phyloP scores from a whole-genome alignment of 2,329 filamentous ascomycete genomes.

The Trichoderma polysporum region DNA sequence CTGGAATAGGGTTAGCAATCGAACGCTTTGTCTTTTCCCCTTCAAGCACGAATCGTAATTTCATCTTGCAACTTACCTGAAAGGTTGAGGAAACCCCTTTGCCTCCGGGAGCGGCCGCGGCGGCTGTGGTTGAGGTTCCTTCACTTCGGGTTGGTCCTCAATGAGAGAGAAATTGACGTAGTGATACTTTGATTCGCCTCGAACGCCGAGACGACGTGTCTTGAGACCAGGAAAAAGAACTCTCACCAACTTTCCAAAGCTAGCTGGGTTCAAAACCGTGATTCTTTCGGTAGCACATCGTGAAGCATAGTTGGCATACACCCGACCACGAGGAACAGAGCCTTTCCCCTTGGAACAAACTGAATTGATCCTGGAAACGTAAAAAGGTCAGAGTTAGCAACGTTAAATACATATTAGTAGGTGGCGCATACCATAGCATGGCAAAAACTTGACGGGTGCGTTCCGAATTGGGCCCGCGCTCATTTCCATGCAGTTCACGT shows the following conservation, averaged over 20 bases:
- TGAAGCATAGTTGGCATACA: slow-evolving; percentile 94
- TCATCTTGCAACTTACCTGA: slow-evolving; percentile 43
- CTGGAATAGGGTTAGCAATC: slow-evolving; percentile 24
- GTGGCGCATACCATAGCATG: slow-evolving; percentile 73
- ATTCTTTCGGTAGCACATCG: slow-evolving; percentile 91
- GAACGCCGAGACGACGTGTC: slow-evolving; percentile 85
- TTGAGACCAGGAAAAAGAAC: slow-evolving; percentile 95
- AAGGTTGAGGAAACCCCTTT: slow-evolving; percentile 47
- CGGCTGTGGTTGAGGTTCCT: slow-evolving; percentile 47
- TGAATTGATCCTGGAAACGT: slow-evolving; percentile 65
- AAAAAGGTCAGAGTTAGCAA: neutral
- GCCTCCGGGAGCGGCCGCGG: slow-evolving; percentile 51
- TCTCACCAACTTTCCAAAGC: slow-evolving; percentile 94
- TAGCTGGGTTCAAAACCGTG: slow-evolving; percentile 92
- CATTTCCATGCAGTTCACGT: slow-evolving; percentile 72
- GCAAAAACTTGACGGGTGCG: slow-evolving; percentile 83
- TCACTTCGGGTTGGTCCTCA: slow-evolving; percentile 54
- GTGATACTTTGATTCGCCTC: slow-evolving; percentile 98
- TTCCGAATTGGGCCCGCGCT: slow-evolving; percentile 77
- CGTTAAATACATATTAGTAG: neutral
- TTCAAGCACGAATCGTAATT: neutral
- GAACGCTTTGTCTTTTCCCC: neutral
- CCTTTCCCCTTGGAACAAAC: slow-evolving; percentile 73
- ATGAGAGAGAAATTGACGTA: slow-evolving; percentile 70
- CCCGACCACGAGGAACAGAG: slow-evolving; percentile 86